Conservation (phyloP, 768 basidiomycete species). For the Suillus cothurnatus region DNA sequence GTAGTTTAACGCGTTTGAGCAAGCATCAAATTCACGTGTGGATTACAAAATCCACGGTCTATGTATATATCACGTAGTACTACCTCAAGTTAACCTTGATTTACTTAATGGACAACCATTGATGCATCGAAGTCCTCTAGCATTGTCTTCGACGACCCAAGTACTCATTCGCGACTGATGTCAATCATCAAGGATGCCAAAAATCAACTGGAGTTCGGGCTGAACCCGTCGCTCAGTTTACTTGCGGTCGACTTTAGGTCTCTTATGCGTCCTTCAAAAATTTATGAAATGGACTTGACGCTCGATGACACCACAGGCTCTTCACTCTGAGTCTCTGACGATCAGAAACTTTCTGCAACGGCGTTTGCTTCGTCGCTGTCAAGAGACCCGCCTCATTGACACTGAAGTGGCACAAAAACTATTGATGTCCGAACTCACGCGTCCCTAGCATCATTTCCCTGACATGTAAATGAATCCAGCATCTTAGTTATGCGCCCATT, state of each 20-base stretch:
- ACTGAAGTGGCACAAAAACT: slow-evolving; percentile 55
- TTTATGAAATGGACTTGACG: slow-evolving; percentile 88
- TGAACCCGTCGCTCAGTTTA: neutral
- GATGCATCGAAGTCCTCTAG: slow-evolving; percentile 46
- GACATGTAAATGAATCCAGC: slow-evolving; percentile 48
- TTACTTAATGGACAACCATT: neutral
- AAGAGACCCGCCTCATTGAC: slow-evolving; percentile 28
- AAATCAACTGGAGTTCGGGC: slow-evolving; percentile 87
- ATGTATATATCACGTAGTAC: neutral
- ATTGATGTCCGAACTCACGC: slow-evolving; percentile 65
- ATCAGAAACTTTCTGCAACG: too few species aligned
- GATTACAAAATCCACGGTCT: neutral
- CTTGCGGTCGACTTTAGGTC: slow-evolving; percentile 41
- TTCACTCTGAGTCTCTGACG: too few species aligned
- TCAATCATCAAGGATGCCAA: slow-evolving; percentile 84
- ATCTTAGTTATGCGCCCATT: slow-evolving; percentile 85
- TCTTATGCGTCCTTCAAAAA: slow-evolving; percentile 84
- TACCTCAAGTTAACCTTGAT: too few species aligned
- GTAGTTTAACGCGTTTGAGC: slow-evolving; percentile 12
- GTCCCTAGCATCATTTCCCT: slow-evolving; percentile 7
- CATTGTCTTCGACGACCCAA: slow-evolving; percentile 85
- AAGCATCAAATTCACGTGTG: slow-evolving; percentile 12
- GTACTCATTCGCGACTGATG: slow-evolving; percentile 72
- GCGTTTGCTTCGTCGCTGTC: slow-evolving; percentile 82
- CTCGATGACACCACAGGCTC: slow-evolving; percentile 86